Percentiles rank a stretch among this genome's conserved stretches.
These are phyloP conservation scores for Schizophyllum commune DNA, from an alignment of 1,284 basidiomycete species.

Conservation along the genomic window DNA sequence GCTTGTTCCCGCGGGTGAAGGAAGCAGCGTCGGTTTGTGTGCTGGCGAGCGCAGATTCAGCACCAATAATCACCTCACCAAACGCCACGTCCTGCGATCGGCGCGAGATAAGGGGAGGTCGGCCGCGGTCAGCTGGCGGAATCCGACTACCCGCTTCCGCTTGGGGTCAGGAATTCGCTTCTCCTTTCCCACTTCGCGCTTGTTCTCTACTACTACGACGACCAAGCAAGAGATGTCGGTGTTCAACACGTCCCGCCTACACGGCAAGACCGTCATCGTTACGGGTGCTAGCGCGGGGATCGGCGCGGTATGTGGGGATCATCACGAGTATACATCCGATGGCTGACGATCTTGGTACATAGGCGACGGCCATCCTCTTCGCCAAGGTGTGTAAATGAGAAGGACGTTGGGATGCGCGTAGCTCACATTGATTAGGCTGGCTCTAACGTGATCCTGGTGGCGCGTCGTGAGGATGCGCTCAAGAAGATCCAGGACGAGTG, in stretches of 20 bases:
- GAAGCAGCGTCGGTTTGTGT: not conserved
- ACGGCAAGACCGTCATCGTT: conserved; percentile 81
- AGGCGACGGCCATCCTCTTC: conserved; percentile 82
- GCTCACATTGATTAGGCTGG: conserved; percentile 45
- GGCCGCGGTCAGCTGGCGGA: not conserved
- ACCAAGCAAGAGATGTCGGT: conserved; percentile 41
- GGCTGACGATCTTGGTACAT: conserved; percentile 3
- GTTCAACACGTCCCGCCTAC: conserved; percentile 69
- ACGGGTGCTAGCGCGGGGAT: conserved; percentile 85
- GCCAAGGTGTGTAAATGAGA: conserved; percentile 48
- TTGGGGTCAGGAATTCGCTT: not conserved
- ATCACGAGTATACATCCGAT: conserved; percentile 5
- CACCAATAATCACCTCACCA: not conserved
- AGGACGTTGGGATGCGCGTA: not conserved
- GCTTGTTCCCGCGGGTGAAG: not conserved
- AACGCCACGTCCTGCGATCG: too few relatives aligned
- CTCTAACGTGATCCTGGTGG: conserved; percentile 69
- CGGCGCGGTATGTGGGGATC: conserved; percentile 49
- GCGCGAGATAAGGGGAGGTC: not conserved
- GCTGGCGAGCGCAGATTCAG: not conserved
- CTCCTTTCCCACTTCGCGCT: not conserved
- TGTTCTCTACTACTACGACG: not conserved
- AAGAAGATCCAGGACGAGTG: conserved; percentile 61
- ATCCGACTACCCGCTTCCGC: not conserved
- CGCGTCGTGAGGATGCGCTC: conserved; percentile 60